These are phyloP conservation scores for Fomes fomentarius DNA, from an alignment of 1,284 basidiomycete species.

Conservation along the genomic window DNA sequence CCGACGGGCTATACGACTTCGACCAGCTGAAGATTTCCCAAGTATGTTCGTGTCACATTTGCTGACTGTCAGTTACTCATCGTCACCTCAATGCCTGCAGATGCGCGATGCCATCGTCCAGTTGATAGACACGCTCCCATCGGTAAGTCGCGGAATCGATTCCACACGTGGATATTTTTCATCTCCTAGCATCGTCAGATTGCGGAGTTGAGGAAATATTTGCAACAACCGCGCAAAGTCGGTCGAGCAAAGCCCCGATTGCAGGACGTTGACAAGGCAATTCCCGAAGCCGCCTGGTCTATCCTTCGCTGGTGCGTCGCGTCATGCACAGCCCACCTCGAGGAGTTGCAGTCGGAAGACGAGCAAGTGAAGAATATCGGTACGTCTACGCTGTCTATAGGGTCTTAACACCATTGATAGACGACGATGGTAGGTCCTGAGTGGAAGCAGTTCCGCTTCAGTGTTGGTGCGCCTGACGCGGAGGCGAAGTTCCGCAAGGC, in stretches of 20 bases:
- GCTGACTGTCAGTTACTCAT: neutral
- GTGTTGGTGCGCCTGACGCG: slow-evolving; percentile 65
- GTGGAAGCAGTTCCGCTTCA: slow-evolving; percentile 66
- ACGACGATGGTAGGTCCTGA: slow-evolving; percentile 36
- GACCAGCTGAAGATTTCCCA: slow-evolving; percentile 42
- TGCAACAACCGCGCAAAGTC: slow-evolving; percentile 47
- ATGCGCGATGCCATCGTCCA: slow-evolving; percentile 49
- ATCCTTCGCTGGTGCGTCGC: slow-evolving; percentile 66
- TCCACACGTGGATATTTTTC: neutral
- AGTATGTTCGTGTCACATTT: slow-evolving; percentile 29
- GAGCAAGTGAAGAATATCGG: slow-evolving; percentile 56
- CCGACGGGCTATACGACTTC: slow-evolving; percentile 51
- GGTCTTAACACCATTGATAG: neutral
- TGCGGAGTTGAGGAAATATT: slow-evolving; percentile 56
- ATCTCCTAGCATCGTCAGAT: slow-evolving; percentile 39
- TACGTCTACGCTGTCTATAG: slow-evolving; percentile 25
- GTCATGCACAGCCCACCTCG: slow-evolving; percentile 66
- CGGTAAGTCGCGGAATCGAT: slow-evolving; percentile 37
- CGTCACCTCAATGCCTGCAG: slow-evolving; percentile 20
- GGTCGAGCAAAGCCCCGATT: slow-evolving; percentile 55
- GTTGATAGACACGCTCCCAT: slow-evolving; percentile 50
- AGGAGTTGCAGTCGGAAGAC: slow-evolving; percentile 53
- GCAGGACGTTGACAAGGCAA: slow-evolving; percentile 46
- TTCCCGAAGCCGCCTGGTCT: slow-evolving; percentile 61
- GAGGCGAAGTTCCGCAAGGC: slow-evolving; percentile 61